Base-by-base conservation (phyloP, 2,329 filamentous ascomycete genomes). In the Colletotrichum cuscutae region DNA sequence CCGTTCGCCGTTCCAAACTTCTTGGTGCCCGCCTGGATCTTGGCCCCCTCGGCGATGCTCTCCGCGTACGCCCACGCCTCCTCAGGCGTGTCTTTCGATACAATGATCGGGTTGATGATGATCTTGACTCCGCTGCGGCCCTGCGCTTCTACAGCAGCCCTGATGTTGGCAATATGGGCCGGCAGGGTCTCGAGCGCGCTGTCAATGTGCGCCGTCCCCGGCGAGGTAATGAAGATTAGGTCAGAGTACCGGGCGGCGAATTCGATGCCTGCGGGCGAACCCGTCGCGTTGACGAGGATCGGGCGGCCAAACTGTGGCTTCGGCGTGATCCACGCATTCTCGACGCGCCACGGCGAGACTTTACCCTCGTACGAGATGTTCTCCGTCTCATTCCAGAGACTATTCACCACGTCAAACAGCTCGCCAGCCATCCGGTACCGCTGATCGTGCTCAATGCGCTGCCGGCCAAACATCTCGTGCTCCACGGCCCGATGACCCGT, bases 321-420 rank as follows among this genome's bases (percentile, higher is more conserved):
- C 22, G 65, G 57, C 19, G 46, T 68, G 57, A 56, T 12, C 65
- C 57, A 56, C 42, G 65, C 65, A 2, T 68, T 68, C 32, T 68
- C 65, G 22, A 68, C 12, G 57, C 24, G 46, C 57, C 53, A 66
- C 2, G 63, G 53, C 53, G 63, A 65, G 8, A 49, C 54, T 35
- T 22, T 49, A 1, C 65, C 65, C 56, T 67, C 15, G 56, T 60
- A 67, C 9, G 65, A 67, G 78, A 97, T 86, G 79, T 97, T 97
- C 84, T 97, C 95, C 77, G 95, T 85, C 84, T 97, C 95, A 80
- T 91, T 90, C 86, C 93, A 97, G 78, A 98, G 87, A 83, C 91
- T 92, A 78, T 89, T 93, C 81, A 97, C 81, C 83, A 98, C 92
- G 81, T 91, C 89, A 84, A 95, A 99, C 84, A 67, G 28, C 65